Evolutionary conservation across 441 rosid genomes (phyloP).

Genomic region (Manihot esculenta): DNA sequence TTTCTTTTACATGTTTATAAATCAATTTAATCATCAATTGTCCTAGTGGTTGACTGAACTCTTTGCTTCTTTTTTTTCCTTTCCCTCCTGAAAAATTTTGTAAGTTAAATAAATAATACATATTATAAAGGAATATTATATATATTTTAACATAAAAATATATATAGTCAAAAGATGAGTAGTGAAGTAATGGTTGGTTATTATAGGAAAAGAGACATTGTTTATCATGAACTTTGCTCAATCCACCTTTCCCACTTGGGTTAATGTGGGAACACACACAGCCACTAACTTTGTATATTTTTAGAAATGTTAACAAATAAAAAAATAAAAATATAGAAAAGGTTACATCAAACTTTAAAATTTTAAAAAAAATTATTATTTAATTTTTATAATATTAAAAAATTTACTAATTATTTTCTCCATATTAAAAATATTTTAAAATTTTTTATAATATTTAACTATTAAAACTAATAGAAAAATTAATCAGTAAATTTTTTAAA

Average conservation of each 20-base stretch:
- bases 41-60: not conserved
- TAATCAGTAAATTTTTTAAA: too few species aligned
- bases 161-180: not conserved
- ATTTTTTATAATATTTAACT: too few species aligned
- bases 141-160: not conserved
- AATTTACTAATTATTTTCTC: too few species aligned
- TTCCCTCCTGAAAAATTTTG: conserved; percentile 1
- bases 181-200: not conserved
- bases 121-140: not conserved
- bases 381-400: too few species aligned
- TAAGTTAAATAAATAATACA: not conserved
- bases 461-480: too few species aligned
- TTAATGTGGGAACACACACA: not conserved
- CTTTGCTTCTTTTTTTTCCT: not conserved
- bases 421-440: too few species aligned
- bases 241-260: conserved; percentile 8
- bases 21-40: not conserved
- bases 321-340: too few species aligned
- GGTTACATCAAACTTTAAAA: too few species aligned
- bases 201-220: not conserved
- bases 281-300: not conserved
- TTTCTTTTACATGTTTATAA: too few species aligned
- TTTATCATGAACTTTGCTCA: not conserved
- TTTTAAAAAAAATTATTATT: too few species aligned
- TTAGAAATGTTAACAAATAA: too few species aligned